Base-by-base conservation (phyloP, 1,139 yeast species). In the Candida neerlandica region DNA sequence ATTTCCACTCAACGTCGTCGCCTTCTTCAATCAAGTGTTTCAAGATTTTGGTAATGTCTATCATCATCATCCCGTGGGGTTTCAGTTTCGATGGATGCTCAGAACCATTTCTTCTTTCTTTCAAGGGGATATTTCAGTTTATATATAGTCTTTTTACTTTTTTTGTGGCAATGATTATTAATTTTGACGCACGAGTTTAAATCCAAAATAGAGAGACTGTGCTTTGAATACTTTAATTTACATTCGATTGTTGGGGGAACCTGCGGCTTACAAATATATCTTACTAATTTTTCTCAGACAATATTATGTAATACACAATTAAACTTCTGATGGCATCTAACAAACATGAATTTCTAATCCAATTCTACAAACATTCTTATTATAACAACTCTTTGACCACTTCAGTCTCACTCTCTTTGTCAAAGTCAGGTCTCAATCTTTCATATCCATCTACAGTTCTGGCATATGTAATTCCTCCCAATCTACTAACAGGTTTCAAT, bases 381-480 rank as follows among this genome's bases (percentile, higher is more conserved):
- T 43, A 26, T 23, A 51, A 45, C 46, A 53, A 48, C 38, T 35
- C 40, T 33, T 51, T 48, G 18, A 46, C 51, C 5, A 52, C 54
- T 6, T 54, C 47, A 21, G 41, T 45, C n/a, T 41, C 30, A 10
- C 47, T 46, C 35, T 56, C 61, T 23, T 53, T 54, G n/a, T 61
- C 60, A 51, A 51, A 77, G 41, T 62, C 70, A 2, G 81, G 81
- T 50, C 84, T 66, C 11, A 70, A 68, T 43, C 71, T 55, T 47
- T 80, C 82, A 54, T 63, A 80, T 1, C 75, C 80, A 14, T 66
- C 66, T 1, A 65, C 58, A 9, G 75, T 66, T 47, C 83, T 71
- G 3, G 73, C 75, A 57, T 81, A 84, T 3, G 75, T 65, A 46
- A 71, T 70, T 2, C 86, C 87, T 5, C 88, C 88, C 44, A 82